Evolutionary conservation across 140 eudicot species (phyloP).

Genomic region (Erigeron philadelphicus): DNA sequence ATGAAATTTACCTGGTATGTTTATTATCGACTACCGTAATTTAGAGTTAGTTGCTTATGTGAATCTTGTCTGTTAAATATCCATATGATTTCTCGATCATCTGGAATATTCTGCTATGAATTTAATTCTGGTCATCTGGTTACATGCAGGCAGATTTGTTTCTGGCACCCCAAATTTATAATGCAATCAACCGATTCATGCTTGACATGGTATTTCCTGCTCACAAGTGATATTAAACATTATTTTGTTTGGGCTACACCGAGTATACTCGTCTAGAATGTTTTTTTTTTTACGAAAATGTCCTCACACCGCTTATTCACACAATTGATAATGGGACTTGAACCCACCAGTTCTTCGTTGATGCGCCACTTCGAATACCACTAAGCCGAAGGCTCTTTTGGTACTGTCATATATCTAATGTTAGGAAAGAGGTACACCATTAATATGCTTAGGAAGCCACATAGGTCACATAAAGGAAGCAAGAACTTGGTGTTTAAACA

Average conservation of each 20-base stretch:
- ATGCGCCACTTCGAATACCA: too few species aligned
- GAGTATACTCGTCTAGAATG: too few species aligned
- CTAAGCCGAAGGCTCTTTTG: too few species aligned
- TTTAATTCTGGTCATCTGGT: conserved; percentile 17
- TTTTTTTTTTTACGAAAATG: neutral
- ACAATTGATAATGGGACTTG: too few species aligned
- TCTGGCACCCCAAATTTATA: conserved; percentile 82
- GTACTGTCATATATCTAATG: conserved; percentile 1
- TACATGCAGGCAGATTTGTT: conserved; percentile 74
- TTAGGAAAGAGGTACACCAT: neutral
- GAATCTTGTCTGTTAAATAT: neutral
- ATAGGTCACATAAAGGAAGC: too few species aligned
- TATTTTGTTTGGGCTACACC: conserved; percentile 7
- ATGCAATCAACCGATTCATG: conserved; percentile 52
- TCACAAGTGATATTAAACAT: neutral
- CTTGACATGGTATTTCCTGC: conserved; percentile 63
- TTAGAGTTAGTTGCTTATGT: neutral
- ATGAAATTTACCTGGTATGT: conserved; percentile 60
- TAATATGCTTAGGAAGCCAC: neutral
- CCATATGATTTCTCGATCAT: conserved; percentile 6
- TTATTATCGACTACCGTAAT: conserved; percentile 12
- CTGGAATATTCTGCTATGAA: neutral
- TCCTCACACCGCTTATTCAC: neutral
- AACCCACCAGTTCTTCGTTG: too few species aligned
- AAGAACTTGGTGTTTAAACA: too few species aligned